Conservation (phyloP, 768 basidiomycete species). For the Tricholoma flavovirens region DNA sequence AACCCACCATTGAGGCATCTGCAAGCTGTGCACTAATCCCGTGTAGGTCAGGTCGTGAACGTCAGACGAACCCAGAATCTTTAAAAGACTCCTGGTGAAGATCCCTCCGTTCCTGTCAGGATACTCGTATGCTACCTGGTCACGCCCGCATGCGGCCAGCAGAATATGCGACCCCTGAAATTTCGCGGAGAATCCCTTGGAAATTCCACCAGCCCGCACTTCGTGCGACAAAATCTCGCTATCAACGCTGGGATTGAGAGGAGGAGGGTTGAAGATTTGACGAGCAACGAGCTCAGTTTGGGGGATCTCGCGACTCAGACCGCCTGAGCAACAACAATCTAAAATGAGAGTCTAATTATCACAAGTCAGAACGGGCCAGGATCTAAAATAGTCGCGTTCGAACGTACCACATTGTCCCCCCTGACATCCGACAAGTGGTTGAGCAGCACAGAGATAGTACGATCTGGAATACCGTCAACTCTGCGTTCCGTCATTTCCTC, state of each 20-base stretch:
- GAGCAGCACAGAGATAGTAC: slow-evolving; percentile 32
- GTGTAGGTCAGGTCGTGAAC: slow-evolving; percentile 26
- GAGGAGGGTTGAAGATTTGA: slow-evolving; percentile 22
- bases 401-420: slow-evolving; percentile 39
- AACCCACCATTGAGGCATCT: slow-evolving; percentile 23
- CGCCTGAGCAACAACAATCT: slow-evolving; percentile 41
- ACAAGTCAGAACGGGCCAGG: not conserved
- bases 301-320: slow-evolving; percentile 22
- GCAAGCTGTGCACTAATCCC: slow-evolving; percentile 26
- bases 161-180: slow-evolving; percentile 34
- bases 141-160: slow-evolving; percentile 35
- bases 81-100: slow-evolving; percentile 27
- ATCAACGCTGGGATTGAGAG: slow-evolving; percentile 21
- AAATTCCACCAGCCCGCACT: slow-evolving; percentile 10
- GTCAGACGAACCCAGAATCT: slow-evolving; percentile 16
- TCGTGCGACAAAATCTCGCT: slow-evolving; percentile 14
- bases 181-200: slow-evolving; percentile 18
- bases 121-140: slow-evolving; percentile 28
- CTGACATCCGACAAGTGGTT: slow-evolving; percentile 30
- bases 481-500: no score
- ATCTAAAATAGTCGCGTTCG: not conserved
- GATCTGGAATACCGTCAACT: slow-evolving; percentile 35
- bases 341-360: slow-evolving; percentile 35
- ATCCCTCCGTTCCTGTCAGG: slow-evolving; percentile 18
- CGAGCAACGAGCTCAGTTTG: slow-evolving; percentile 15